A percentile compares a stretch with the other conserved stretches of the same genome.
phyloP scores from a whole-genome alignment of 352 stramenopile species.

The Phytophthora multivora region DNA sequence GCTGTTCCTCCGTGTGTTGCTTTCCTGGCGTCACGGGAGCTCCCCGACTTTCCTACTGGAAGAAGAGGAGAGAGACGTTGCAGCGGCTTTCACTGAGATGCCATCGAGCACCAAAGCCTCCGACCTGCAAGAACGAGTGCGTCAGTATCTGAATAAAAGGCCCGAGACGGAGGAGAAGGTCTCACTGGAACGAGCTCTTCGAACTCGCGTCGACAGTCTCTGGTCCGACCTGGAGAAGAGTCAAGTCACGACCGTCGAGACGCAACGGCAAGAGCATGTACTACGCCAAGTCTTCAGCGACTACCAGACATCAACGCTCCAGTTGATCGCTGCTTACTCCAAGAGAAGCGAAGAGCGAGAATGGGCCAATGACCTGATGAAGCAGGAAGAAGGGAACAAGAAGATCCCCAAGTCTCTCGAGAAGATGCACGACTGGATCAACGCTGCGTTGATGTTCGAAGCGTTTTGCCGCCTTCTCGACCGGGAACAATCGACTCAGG shows the following conservation, averaged over 20 bases:
- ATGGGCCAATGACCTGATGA: constrained; percentile 31
- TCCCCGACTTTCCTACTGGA: constrained; percentile 24
- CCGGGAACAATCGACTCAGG: constrained; percentile 28
- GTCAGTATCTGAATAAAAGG: constrained; percentile 27
- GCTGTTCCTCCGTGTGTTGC: constrained; percentile 42
- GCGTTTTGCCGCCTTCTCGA: constrained; percentile 35
- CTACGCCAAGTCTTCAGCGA: constrained; percentile 27
- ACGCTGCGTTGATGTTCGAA: constrained; percentile 26
- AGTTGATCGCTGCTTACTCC: constrained; percentile 27
- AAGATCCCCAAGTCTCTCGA: constrained; percentile 26
- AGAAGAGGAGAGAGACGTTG: constrained; percentile 26
- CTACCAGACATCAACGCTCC: constrained; percentile 37
- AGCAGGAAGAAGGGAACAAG: constrained; percentile 1
- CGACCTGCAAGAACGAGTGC: constrained; percentile 17
- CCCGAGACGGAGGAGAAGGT: constrained; percentile 11
- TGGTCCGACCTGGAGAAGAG: constrained; percentile 39
- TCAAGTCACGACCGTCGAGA: constrained; percentile 27
- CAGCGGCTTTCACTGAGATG: constrained; percentile 10
- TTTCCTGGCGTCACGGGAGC: constrained; percentile 38
- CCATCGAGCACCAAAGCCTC: constrained; percentile 6
- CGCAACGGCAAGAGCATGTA: constrained; percentile 19
- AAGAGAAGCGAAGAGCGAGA: constrained; percentile 35
- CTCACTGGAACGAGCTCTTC: constrained; percentile 30
- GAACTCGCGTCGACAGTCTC: constrained; percentile 21
- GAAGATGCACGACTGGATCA: constrained; percentile 35